Evolutionary conservation across 1,284 basidiomycete species (phyloP).

Genomic region (Puccinia coronata): DNA sequence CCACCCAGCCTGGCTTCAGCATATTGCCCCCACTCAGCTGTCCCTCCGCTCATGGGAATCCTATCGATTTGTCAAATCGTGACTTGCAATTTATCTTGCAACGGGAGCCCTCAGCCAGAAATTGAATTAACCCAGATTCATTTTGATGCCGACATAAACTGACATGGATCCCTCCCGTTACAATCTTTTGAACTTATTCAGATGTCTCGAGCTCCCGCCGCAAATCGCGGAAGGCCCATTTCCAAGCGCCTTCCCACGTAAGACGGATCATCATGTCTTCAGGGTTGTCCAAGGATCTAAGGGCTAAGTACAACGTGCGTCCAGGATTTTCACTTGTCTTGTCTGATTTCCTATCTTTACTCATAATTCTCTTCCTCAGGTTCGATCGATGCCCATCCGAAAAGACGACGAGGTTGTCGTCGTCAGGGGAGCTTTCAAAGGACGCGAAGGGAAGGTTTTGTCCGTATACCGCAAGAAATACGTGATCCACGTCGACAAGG

Average conservation of each 20-base stretch:
- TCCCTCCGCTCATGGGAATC: background rate
- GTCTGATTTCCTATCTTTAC: background rate
- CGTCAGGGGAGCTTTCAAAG: conserved; percentile 71
- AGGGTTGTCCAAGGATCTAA: conserved; percentile 36
- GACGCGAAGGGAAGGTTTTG: conserved; percentile 74
- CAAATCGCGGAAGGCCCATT: conserved; percentile 96
- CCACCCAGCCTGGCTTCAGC: background rate
- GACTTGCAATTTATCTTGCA: conserved; percentile 55
- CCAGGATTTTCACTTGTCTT: background rate
- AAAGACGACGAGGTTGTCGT: conserved; percentile 99
- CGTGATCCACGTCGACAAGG: conserved; percentile 98
- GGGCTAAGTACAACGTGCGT: conserved; percentile 42
- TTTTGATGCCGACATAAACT: conserved; percentile 54
- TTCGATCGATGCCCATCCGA: conserved; percentile 89
- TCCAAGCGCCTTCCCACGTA: conserved; percentile 74
- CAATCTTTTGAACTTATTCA: conserved; percentile 55
- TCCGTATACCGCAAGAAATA: conserved; percentile 98
- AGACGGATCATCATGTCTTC: conserved; percentile 47
- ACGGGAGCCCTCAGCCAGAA: conserved; percentile 58
- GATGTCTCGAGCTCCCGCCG: conserved; percentile 85
- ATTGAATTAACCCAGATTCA: conserved; percentile 52
- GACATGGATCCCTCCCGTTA: background rate
- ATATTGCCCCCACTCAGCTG: background rate
- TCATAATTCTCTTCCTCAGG: conserved; percentile 61
- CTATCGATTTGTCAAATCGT: background rate